Evolutionary conservation across 1,284 basidiomycete genomes (phyloP).

Genomic region (Heterobasidion parviporum): DNA sequence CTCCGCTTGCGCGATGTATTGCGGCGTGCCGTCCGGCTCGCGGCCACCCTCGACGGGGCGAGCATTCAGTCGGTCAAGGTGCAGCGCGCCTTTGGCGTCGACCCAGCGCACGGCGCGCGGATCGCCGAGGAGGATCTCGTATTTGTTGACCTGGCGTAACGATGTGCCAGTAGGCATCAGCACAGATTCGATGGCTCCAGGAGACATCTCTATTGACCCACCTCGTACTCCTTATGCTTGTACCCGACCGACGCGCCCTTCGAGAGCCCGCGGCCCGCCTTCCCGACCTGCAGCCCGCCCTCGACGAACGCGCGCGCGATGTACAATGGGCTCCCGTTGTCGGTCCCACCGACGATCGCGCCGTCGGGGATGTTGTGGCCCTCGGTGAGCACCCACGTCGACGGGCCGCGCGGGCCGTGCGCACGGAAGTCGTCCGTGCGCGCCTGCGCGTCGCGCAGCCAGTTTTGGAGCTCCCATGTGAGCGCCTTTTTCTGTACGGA

Average conservation of each 20-base stretch:
- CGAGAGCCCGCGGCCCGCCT: conserved; percentile 45
- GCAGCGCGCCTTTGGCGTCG: conserved; percentile 33
- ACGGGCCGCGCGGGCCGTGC: conserved; percentile 37
- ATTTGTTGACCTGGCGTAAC: conserved; percentile 38
- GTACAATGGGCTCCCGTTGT: conserved; percentile 44
- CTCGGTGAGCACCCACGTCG: conserved; percentile 53
- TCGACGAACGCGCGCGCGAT: conserved; percentile 53
- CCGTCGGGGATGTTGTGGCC: conserved; percentile 49
- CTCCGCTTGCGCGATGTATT: conserved; percentile 54
- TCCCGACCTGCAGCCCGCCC: conserved; percentile 57
- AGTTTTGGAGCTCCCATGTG: conserved; percentile 42
- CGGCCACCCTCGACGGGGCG: conserved; percentile 59
- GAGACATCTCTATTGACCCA: conserved; percentile 21
- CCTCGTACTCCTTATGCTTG: conserved; percentile 47
- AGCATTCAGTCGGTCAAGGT: conserved; percentile 29
- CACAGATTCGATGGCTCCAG: neutral
- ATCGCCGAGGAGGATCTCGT: conserved; percentile 65
- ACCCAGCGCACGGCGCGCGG: conserved; percentile 53
- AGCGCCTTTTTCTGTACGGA: conserved; percentile 38
- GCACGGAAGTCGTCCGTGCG: conserved; percentile 41
- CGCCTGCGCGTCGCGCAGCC: conserved; percentile 48
- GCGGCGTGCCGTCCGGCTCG: conserved; percentile 50
- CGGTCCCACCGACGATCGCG: conserved; percentile 51
- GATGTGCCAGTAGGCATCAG: neutral
- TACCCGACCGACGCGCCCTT: conserved; percentile 59